phyloP scores from a whole-genome alignment of 2,329 filamentous ascomycete species.

The Colletotrichum eremochloae region DNA sequence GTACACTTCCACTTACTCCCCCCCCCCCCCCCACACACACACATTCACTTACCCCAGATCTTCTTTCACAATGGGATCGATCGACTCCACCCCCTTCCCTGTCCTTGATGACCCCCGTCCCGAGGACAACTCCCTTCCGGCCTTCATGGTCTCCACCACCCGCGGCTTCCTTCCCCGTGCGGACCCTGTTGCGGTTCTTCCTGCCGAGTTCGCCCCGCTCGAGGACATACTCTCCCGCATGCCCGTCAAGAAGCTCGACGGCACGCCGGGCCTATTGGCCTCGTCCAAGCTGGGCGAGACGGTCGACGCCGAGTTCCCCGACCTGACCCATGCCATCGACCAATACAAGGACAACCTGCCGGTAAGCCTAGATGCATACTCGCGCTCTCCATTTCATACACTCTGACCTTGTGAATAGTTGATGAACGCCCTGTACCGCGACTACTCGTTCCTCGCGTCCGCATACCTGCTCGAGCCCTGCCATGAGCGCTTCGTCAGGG shows the following conservation, averaged over 20 bases:
- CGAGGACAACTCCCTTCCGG: conserved; percentile 73
- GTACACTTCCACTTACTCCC: conserved; percentile 23
- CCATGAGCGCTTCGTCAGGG: conserved; percentile 79
- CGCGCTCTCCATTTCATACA: neutral
- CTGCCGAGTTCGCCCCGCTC: conserved; percentile 78
- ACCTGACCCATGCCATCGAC: conserved; percentile 81
- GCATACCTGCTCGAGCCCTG: conserved; percentile 94
- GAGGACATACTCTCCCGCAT: conserved; percentile 81
- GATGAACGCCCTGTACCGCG: conserved; percentile 89
- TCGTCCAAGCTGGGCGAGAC: conserved; percentile 79
- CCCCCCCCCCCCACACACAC: conserved; percentile 13
- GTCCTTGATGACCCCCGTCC: conserved; percentile 75
- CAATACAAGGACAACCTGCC: conserved; percentile 80
- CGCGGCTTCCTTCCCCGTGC: conserved; percentile 80
- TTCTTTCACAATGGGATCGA: conserved; percentile 56
- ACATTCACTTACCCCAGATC: conserved; percentile 9
- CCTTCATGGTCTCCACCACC: conserved; percentile 84
- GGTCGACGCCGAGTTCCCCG: conserved; percentile 80
- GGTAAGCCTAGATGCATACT: neutral
- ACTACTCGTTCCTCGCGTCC: conserved; percentile 92
- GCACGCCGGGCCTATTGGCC: conserved; percentile 82
- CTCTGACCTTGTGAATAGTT: conserved; percentile 50
- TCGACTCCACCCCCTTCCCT: conserved; percentile 61
- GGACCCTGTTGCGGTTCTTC: conserved; percentile 74
- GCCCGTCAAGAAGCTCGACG: conserved; percentile 82